Evolutionary conservation across 345 rosid genomes (phyloP), one percentile per base, ranked within the genome.

Genomic region (Acer saccharum): DNA sequence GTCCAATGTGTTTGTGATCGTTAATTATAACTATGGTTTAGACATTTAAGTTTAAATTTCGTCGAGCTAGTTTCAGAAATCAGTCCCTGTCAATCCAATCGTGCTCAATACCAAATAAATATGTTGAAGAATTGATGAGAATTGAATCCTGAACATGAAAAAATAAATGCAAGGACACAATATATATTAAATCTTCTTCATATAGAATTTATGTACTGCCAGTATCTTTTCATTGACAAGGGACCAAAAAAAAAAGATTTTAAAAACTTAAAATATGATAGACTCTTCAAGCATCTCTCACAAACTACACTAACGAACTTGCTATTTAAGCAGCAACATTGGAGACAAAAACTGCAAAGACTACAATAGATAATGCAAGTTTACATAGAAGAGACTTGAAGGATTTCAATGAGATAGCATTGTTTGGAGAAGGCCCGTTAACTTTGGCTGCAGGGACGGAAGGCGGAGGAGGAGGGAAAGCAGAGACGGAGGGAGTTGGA

Each of bases 391-490:
- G 57, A 20, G 46, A 66, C 52, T 65, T 77, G 32, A 52, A 68
- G 68, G 83, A 60, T 35, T 70, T 76, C 20, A 77, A 35, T 6
- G 89, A 61, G n/a, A 78, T 29, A 2, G 88, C 93, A 6, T 11
- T 52, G 77, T 72, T 90, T 2, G 88, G 69, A 16, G 93, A 83
- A 68, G 91, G 87, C 3, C 86, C 93, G 0, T 89, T 84, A 48
- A 81, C 90, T 55, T 67, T 81, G 1, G 86, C 75, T 13, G 93
- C 79, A 52, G 90, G 90, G 20, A 84, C 88, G 1, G 86, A 76
- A 68, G 85, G 76, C 68, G 86, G 77, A 69, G 94, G 76, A 69
- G 94, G 29, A 11, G 79, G 63, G 18, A 58, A 41, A 3, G 68
- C 61, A 32, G 89, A 71, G 5, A 65, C 55, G 32, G 89, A 71